Evolutionary conservation across 2,329 filamentous ascomycete species (phyloP).

Genomic region (Colletotrichum sp.): DNA sequence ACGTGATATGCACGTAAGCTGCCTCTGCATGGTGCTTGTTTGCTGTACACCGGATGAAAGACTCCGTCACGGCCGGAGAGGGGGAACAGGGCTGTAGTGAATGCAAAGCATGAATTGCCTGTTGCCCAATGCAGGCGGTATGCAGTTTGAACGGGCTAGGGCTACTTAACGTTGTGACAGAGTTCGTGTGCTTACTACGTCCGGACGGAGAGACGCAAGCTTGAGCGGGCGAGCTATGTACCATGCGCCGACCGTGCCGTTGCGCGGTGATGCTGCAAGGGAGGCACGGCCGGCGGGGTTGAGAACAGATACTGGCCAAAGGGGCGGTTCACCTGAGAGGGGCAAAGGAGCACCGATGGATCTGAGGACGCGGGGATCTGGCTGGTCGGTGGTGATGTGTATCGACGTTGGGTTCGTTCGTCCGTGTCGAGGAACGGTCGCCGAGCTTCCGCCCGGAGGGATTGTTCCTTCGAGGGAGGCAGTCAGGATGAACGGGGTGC

Average conservation of each 20-base stretch:
- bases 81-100: background rate
- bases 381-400: background rate
- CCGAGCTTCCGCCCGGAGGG: background rate
- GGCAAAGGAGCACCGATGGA: background rate
- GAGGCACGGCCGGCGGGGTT: background rate
- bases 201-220: background rate
- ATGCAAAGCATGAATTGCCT: background rate
- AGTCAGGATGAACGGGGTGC: background rate
- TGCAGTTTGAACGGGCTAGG: accelerated
- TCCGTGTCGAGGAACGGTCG: background rate
- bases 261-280: background rate
- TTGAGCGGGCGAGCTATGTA: accelerated
- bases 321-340: background rate
- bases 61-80: background rate
- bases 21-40: background rate
- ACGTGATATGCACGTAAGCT: background rate
- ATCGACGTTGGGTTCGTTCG: background rate
- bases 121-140: background rate
- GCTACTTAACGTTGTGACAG: background rate
- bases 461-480: background rate
- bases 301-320: background rate
- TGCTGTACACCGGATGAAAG: background rate
- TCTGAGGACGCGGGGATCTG: background rate
- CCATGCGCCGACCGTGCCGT: background rate
- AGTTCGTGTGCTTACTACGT: background rate